A percentile compares a stretch with the other conserved stretches of the same genome.
Evolutionary conservation across 176 grass and related monocot genomes (phyloP).

Genomic region (Eragrostis nindensis): DNA sequence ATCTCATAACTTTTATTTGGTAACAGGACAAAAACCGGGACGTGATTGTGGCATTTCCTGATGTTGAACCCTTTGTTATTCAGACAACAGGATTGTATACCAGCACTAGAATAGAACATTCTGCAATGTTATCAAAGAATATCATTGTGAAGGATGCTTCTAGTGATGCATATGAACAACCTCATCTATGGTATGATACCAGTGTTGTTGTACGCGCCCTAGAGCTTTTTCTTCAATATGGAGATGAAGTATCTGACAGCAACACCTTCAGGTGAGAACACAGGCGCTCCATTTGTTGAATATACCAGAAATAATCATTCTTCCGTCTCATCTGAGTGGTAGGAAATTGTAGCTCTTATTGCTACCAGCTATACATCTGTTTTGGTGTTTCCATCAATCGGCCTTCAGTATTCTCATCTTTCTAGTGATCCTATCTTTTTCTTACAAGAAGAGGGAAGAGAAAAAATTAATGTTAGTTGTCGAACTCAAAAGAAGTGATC

Average conservation of each 20-base stretch:
- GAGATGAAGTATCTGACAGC: conserved; percentile 71
- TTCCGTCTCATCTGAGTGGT: conserved; percentile 4
- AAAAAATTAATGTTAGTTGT: neutral
- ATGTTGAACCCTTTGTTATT: conserved; percentile 81
- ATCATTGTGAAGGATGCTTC: conserved; percentile 33
- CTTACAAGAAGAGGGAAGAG: neutral
- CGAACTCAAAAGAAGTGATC: neutral
- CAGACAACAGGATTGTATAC: conserved; percentile 43
- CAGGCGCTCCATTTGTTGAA: conserved; percentile 14
- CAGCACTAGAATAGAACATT: conserved; percentile 7
- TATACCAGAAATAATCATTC: neutral
- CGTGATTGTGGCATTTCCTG: conserved; percentile 85
- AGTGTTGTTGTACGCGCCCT: conserved; percentile 60
- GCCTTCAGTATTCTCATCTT: neutral
- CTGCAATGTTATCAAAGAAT: conserved; percentile 26
- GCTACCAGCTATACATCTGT: neutral
- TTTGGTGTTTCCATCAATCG: neutral
- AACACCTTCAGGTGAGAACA: conserved; percentile 72
- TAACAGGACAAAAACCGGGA: conserved; percentile 91
- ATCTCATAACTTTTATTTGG: conserved; percentile 30
- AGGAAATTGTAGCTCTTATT: neutral
- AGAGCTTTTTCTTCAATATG: conserved; percentile 73
- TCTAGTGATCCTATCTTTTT: neutral
- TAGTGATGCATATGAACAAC: conserved; percentile 70
- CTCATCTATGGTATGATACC: conserved; percentile 87